These are phyloP conservation scores for Aureobasidium namibiae DNA, from an alignment of 2,329 filamentous ascomycete genomes.

Conservation along the genomic window DNA sequence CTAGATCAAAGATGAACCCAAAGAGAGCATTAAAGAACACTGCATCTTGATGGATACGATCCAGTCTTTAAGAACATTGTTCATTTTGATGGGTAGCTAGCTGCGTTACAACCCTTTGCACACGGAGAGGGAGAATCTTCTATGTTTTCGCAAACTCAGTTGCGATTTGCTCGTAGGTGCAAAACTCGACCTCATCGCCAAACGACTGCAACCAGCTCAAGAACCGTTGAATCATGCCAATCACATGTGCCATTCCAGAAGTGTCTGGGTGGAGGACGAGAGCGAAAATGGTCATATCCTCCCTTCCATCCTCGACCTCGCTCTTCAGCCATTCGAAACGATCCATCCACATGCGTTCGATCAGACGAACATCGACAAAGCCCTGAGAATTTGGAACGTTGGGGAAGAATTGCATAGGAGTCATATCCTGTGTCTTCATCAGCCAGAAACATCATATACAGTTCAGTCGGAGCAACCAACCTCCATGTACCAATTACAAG, in stretches of 20 bases:
- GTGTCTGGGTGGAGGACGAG: conserved; percentile 51
- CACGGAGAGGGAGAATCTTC: too few relatives aligned
- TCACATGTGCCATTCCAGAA: conserved; percentile 53
- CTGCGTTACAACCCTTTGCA: too few relatives aligned
- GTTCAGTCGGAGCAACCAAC: not conserved
- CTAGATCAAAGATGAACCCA: too few relatives aligned
- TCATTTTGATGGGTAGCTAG: too few relatives aligned
- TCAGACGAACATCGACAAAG: conserved; percentile 48
- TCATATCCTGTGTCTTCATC: conserved; percentile 33
- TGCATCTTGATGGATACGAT: too few relatives aligned
- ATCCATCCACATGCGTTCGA: conserved; percentile 55
- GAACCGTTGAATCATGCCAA: conserved; percentile 49
- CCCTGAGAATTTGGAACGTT: conserved; percentile 46
- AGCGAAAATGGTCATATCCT: conserved; percentile 39
- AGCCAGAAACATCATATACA: not conserved
- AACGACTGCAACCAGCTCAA: conserved; percentile 42
- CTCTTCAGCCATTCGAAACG: conserved; percentile 46
- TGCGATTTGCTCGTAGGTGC: conserved; percentile 36
- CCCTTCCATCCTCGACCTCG: conserved; percentile 29
- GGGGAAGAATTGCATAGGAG: conserved; percentile 40
- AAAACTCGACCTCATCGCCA: conserved; percentile 39
- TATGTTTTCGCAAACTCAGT: conserved; percentile 21
- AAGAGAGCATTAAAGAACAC: too few relatives aligned
- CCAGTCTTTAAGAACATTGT: too few relatives aligned
- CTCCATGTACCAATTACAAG: conserved; percentile 44